Evolutionary conservation across 352 stramenopile genomes (phyloP).

Genomic region (Phytophthora hybrid): DNA sequence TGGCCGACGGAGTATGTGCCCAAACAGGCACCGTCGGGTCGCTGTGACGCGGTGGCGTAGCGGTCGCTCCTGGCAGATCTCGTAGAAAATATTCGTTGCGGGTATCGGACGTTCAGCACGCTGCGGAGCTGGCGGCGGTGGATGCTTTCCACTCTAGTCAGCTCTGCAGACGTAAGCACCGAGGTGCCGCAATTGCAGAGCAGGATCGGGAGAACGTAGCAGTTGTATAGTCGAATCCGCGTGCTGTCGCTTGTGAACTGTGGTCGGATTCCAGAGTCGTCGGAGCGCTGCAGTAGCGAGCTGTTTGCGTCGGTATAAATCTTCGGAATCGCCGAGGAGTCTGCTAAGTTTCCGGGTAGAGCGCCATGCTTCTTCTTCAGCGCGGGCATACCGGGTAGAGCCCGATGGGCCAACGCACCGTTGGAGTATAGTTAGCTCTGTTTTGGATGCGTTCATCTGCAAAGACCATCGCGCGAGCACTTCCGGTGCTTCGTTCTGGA

Average conservation of each 20-base stretch:
- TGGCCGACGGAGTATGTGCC: conserved; percentile 3
- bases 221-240: conserved; percentile 15
- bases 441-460: conserved; percentile 27
- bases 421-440: conserved; percentile 13
- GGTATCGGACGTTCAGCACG: conserved; percentile 5
- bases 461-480: conserved; percentile 14
- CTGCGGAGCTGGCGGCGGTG: background rate
- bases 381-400: background rate
- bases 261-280: conserved; percentile 13
- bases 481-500: background rate
- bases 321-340: conserved; percentile 9
- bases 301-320: conserved; percentile 6
- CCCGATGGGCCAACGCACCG: background rate
- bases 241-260: background rate
- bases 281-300: conserved; percentile 10
- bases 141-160: conserved; percentile 7
- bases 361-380: conserved; percentile 12
- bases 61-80: conserved; percentile 14
- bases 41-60: conserved; percentile 7
- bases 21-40: conserved; percentile 4
- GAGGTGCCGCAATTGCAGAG: conserved; percentile 10
- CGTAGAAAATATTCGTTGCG: conserved; percentile 4
- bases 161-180: conserved; percentile 1
- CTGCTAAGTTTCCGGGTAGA: conserved; percentile 20
- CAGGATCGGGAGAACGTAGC: conserved; percentile 10